A percentile compares a stretch with the other conserved stretches of the same genome.
Conservation (phyloP, 1,284 basidiomycete species). For the Rhodotorula sp. region DNA sequence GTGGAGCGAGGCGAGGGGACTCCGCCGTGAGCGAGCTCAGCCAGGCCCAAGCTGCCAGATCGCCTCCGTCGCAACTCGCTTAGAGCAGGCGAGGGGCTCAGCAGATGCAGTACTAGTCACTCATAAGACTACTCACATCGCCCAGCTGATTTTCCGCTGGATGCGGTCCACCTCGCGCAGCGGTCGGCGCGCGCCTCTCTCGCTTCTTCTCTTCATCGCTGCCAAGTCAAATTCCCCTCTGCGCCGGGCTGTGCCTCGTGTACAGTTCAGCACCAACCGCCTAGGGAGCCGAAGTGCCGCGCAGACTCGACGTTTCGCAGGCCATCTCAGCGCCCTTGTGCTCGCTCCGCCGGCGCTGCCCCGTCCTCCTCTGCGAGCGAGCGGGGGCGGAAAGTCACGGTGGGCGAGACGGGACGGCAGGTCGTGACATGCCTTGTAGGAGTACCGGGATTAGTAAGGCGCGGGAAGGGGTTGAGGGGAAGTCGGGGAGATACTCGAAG, state of each 20-base stretch:
- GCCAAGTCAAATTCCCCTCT: slow-evolving; percentile 24
- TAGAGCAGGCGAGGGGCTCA: too few relatives aligned
- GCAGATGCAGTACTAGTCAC: too few relatives aligned
- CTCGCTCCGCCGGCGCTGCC: not conserved
- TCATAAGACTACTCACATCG: too few relatives aligned
- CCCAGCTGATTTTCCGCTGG: too few relatives aligned
- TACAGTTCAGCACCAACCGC: not conserved
- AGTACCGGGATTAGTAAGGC: not conserved
- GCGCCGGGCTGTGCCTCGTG: not conserved
- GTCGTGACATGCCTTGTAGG: not conserved
- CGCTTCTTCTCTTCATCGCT: not conserved
- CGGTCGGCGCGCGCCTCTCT: not conserved
- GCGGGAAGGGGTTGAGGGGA: not conserved
- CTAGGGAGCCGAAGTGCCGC: slow-evolving; percentile 13
- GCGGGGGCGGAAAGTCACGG: not conserved
- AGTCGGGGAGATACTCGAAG: not conserved
- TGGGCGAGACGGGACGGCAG: slow-evolving; percentile 12
- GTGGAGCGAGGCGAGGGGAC: not conserved
- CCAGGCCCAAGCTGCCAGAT: not conserved
- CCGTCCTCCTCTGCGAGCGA: not conserved
- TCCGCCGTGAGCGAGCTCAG: slow-evolving; percentile 1
- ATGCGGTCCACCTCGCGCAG: too few relatives aligned
- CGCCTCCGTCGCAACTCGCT: too few relatives aligned
- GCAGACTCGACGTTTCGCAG: slow-evolving; percentile 1
- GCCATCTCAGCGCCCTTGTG: slow-evolving; percentile 13